Conservation (phyloP, 441 rosid genomes). For the Gossypium laxum region DNA sequence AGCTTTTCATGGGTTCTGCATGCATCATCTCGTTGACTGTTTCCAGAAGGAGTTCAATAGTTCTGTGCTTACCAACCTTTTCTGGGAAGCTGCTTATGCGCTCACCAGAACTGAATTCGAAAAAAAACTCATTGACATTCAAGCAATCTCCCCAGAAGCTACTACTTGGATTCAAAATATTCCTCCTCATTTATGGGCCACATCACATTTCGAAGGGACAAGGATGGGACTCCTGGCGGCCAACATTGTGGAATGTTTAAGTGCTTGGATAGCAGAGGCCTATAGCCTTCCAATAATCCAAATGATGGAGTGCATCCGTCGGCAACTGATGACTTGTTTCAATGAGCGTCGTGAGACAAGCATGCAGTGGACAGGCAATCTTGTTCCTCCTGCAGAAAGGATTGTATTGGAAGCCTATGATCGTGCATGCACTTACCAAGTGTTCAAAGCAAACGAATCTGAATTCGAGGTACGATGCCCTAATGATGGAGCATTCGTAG, state of each 20-base stretch:
- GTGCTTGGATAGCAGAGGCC: slow-evolving; percentile 37
- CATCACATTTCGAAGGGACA: slow-evolving; percentile 49
- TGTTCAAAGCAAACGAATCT: slow-evolving; percentile 35
- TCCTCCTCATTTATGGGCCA: slow-evolving; percentile 48
- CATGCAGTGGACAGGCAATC: slow-evolving; percentile 41
- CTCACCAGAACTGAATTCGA: slow-evolving; percentile 41
- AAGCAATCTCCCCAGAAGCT: slow-evolving; percentile 42
- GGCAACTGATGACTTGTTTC: slow-evolving; percentile 51
- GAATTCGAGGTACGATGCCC: slow-evolving; percentile 32
- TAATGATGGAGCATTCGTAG: slow-evolving; percentile 25
- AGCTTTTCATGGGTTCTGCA: slow-evolving; percentile 56
- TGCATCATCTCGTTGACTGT: slow-evolving; percentile 40
- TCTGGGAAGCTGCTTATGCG: slow-evolving; percentile 56
- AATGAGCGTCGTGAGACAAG: slow-evolving; percentile 44
- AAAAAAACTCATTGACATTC: slow-evolving; percentile 37
- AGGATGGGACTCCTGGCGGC: slow-evolving; percentile 39
- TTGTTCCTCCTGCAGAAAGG: slow-evolving; percentile 48
- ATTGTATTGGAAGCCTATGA: slow-evolving; percentile 39
- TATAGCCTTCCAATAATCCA: slow-evolving; percentile 49
- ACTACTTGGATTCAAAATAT: slow-evolving; percentile 37
- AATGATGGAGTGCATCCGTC: slow-evolving; percentile 49
- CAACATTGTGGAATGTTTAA: slow-evolving; percentile 33
- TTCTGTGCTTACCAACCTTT: slow-evolving; percentile 34
- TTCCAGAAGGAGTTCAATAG: slow-evolving; percentile 39
- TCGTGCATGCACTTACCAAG: slow-evolving; percentile 28